Base-by-base conservation (phyloP, 2,329 filamentous ascomycete genomes). In the Cordyceps javanica region DNA sequence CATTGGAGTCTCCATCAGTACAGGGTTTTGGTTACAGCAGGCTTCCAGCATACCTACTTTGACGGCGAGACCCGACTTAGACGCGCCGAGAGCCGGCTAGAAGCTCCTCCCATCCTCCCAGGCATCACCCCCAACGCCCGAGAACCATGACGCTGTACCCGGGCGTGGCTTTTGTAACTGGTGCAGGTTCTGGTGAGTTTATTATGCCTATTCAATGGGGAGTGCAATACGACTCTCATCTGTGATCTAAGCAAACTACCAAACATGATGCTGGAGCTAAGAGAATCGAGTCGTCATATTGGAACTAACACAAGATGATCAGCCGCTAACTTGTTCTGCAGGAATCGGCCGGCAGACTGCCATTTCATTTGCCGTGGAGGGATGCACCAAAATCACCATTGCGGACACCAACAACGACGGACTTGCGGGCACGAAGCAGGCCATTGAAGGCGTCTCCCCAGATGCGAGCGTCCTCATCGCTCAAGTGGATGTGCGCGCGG, bases 261-360 rank as follows among this genome's bases (percentile, higher is more conserved):
- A 13, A n/a, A 38, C 5, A 6, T 38, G 36, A n/a, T 5, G 10
- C 14, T 2, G n/a, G n/a, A 41, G 38, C 38, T n/a, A n/a, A n/a
- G n/a, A n/a, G n/a, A n/a, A n/a, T n/a, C n/a, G n/a, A n/a, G n/a
- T n/a, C n/a, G n/a, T 32, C 4, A 9, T 14, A 36, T 8, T 36
- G 4, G 6, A 14, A 23, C 23, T 41, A 19, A 39, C 32, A n/a
- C n/a, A n/a, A n/a, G n/a, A n/a, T n/a, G n/a, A n/a, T n/a, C n/a
- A n/a, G n/a, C n/a, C n/a, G n/a, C n/a, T n/a, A n/a, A n/a, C n/a
- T n/a, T n/a, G n/a, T n/a, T n/a, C n/a, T n/a, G n/a, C n/a, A 76
- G 75, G 74, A 16, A 77, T 77, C 56, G 75, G 75, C 11, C 69
- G 72, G 39, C 72, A 72, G 42, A 71, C 70, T 16, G 74, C 76